Base-by-base conservation (phyloP, 1,284 basidiomycete genomes). In the Trichosporon ovoides region DNA sequence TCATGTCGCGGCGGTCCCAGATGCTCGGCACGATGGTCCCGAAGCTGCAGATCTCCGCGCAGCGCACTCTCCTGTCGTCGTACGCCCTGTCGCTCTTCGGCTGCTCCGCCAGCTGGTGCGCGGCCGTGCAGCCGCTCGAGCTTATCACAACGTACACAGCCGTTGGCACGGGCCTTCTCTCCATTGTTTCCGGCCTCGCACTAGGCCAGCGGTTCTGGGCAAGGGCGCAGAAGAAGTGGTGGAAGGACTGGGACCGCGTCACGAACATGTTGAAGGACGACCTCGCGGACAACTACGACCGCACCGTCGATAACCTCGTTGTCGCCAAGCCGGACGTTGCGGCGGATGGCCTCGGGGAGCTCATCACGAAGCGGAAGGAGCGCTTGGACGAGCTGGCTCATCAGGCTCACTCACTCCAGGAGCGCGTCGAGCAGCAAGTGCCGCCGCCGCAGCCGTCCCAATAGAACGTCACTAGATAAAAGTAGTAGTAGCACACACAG, bases 191-290 rank as follows among this genome's bases (percentile, higher is more conserved):
- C 1, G 82, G 84, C 22, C 60, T 90, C 36, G 79, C 87, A 24
- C 86, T 87, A 82, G 85, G 84, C 7, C 81, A 88, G 18, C 82
- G 83, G 3, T 78, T 79, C 58, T 92, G 89, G 88, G 85, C 86
- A 54, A 82, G 79, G 62, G 85, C 85, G 3, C 87, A 89, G 73
- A 79, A 70, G 55, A 78, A 75, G 52, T 93, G 89, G 85, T 84
- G 84, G 84, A 80, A 80, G 54, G 87, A 91, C 72, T 89, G 85
- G 81, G 70, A 73, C 33, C 79, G 91, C 43, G 81, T 91, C 3
- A 83, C 83, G 4, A 80, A 83, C 53, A 87, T 89, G 10, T 76
- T 90, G 52, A 82, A 83, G 62, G 81, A 87, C 51, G 90, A 93
- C 77, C 73, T 91, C 16, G 79, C 82, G 78, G 88, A 73, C 81